Evolutionary conservation across 1,139 yeast species (phyloP), one percentile per base, ranked within the genome.

Genomic region (Meyerozyma elateridarum): DNA sequence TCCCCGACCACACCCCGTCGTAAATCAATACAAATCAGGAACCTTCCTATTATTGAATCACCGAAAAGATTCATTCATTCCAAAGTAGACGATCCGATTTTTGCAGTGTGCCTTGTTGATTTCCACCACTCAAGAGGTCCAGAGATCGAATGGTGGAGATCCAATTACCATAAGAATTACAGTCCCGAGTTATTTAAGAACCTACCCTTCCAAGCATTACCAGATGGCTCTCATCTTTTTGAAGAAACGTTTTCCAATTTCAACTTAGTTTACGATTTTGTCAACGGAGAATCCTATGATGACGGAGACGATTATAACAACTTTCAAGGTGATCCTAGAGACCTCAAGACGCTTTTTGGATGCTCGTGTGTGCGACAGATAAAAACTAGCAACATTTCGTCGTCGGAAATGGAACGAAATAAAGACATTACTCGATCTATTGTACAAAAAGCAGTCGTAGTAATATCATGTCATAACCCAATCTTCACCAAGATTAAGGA

Each of bases 61-160:
- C 43, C 48, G 4, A 46, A 42, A 27, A 28, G 35, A 16, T 26
- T 33, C 6, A 22, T 9, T 33, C 33, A 40, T 12, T 29, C 34
- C 33, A 6, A 30, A 20, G 41, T 51, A 6, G 51, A 51, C 34
- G 71, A 66, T 39, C 57, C 74, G 48, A 73, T 88, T 5, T 81
- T 85, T 55, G 96, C 95, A 5, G 76, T 89, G 11, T 82, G 95
- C 44, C 74, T 91, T 13, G 95, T 89, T 14, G 95, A 93, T 44
- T 91, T 91, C 64, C 96, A 91, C 52, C 98, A 91, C 50, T 73
- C 83, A 15, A 61, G 95, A 36, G 98, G 98, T 0, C 98, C 98
- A 0, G 97, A 91, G 52, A 79, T 91, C 13, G 96, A 89, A 55
- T 87, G 85, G 63, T 85, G 96, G 88, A 70, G 78, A 31, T 88